These are phyloP conservation scores for Schoenoplectus triqueter DNA, from an alignment of 202 grass and related monocot species.

Conservation along the genomic window DNA sequence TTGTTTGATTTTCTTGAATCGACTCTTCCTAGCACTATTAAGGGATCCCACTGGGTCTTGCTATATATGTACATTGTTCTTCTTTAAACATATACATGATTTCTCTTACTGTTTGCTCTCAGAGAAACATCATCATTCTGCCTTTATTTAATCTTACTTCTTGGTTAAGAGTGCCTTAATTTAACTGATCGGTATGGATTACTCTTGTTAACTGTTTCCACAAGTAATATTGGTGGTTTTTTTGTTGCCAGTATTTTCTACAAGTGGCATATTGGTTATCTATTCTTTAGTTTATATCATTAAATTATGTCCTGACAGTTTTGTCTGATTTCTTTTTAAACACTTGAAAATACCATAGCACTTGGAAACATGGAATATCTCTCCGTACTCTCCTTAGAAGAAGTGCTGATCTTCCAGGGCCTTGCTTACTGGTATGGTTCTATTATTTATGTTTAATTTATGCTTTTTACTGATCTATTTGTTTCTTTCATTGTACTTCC, in stretches of 20 bases:
- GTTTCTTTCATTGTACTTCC: constrained; percentile 17
- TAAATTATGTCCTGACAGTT: constrained; percentile 24
- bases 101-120: not conserved
- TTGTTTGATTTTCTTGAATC: constrained; percentile 79
- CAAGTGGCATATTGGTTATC: constrained; percentile 18
- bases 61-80: constrained; percentile 72
- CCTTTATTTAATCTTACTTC: constrained; percentile 9
- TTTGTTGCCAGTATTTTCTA: constrained; percentile 26
- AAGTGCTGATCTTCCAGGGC: constrained; percentile 61
- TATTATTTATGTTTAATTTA: constrained; percentile 2
- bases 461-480: constrained; percentile 25
- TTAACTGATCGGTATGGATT: not conserved
- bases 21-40: constrained; percentile 80
- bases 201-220: not conserved
- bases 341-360: constrained; percentile 74
- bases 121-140: not conserved
- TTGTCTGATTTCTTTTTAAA: constrained; percentile 45
- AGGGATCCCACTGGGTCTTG: constrained; percentile 83
- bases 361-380: constrained; percentile 96
- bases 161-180: not conserved
- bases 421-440: constrained; percentile 73
- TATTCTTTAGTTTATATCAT: constrained; percentile 36
- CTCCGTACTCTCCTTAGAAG: constrained; percentile 80
- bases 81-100: constrained; percentile 21
- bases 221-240: not conserved